A percentile compares a stretch with the other conserved stretches of the same genome.
These are phyloP conservation scores for Parathielavia appendiculata DNA, from an alignment of 495 filamentous ascomycete genomes.

Conservation along the genomic window DNA sequence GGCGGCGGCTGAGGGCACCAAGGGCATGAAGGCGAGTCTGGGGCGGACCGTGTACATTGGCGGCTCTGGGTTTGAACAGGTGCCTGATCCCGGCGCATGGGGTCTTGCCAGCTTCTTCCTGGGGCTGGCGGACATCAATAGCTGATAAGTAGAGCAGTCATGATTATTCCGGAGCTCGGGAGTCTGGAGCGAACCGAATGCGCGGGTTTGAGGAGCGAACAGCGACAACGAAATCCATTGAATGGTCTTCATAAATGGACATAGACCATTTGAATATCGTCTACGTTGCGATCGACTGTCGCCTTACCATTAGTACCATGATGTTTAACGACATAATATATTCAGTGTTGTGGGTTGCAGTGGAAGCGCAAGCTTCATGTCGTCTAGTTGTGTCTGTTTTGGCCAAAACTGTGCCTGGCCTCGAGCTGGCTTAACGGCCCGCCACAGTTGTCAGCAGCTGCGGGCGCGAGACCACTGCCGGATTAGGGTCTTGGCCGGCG, in stretches of 20 bases:
- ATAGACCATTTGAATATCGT: no score
- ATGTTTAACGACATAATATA: no score
- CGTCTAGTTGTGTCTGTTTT: no score
- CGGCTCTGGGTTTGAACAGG: slow-evolving; percentile 68
- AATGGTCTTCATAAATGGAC: no score
- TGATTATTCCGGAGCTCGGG: slow-evolving; percentile 20
- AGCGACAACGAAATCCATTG: no score
- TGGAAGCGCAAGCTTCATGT: background rate
- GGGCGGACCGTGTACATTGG: slow-evolving; percentile 91
- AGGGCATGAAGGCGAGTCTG: slow-evolving; percentile 83
- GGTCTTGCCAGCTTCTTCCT: slow-evolving; percentile 75
- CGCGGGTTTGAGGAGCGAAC: slow-evolving; percentile 58
- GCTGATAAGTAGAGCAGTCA: slow-evolving; percentile 26
- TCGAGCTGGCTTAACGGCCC: background rate
- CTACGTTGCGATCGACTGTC: no score
- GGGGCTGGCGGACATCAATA: slow-evolving; percentile 56
- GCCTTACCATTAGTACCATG: no score
- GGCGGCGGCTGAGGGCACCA: slow-evolving; percentile 74
- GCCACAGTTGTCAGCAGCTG: slow-evolving; percentile 3
- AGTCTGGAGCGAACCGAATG: slow-evolving; percentile 40
- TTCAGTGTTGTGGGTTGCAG: background rate
- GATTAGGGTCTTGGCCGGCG: background rate
- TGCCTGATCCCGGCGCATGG: slow-evolving; percentile 89
- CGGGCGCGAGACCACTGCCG: slow-evolving; percentile 10
- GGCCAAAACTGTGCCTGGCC: background rate